Conservation (phyloP, 106 monocot genomes). For the Allium cepa region DNA sequence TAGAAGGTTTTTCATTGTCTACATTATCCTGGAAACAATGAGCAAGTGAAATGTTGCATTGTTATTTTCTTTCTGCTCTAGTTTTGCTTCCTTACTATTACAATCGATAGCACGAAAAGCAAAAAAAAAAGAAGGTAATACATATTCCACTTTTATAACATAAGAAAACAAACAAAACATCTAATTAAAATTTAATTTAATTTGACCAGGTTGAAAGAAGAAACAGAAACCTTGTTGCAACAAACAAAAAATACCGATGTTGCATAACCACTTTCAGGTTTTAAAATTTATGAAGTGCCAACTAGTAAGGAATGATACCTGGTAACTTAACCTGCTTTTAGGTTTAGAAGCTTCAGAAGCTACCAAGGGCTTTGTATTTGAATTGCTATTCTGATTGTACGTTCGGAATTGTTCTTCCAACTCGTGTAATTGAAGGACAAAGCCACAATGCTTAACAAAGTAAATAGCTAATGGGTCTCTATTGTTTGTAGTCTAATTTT, state of each 20-base stretch:
- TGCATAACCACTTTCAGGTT: neutral
- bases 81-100: neutral
- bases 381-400: slow-evolving; percentile 8
- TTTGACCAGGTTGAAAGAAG: neutral
- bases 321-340: slow-evolving; percentile 23
- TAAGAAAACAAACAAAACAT: too few species aligned
- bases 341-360: slow-evolving; percentile 35
- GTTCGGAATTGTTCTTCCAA: too few species aligned
- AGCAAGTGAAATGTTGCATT: neutral
- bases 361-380: slow-evolving; percentile 18
- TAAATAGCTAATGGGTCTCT: too few species aligned
- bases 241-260: neutral
- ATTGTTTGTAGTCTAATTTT: too few species aligned
- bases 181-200: neutral
- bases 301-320: slow-evolving; percentile 23
- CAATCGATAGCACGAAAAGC: neutral
- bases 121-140: too few species aligned
- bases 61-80: neutral
- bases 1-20: slow-evolving; percentile 21
- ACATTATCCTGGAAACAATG: slow-evolving; percentile 17
- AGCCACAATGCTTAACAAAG: too few species aligned
- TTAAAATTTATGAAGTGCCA: neutral
- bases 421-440: too few species aligned
- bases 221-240: neutral
- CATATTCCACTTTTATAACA: too few species aligned